Evolutionary conservation across 225 moss, liverwort and hornwort species (phyloP).

Genomic region (Sphagnum tenellum): DNA sequence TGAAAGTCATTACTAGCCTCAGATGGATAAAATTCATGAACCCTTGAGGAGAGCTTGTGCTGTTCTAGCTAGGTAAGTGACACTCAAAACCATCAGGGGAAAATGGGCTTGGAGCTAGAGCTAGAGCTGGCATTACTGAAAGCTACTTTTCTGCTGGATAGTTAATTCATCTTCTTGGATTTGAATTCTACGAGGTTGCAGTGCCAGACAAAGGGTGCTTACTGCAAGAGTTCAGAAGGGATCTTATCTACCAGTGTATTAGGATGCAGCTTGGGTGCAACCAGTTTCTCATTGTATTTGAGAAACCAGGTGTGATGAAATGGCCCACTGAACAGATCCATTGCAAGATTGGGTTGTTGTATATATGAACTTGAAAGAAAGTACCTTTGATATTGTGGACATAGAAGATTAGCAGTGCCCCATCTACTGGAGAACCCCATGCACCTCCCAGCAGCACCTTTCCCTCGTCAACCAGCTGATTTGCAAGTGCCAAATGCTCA

Average conservation of each 20-base stretch:
- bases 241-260: background rate
- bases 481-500: slow-evolving; percentile 27
- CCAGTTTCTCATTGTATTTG: background rate
- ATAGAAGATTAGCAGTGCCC: slow-evolving; percentile 31
- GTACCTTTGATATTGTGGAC: slow-evolving; percentile 30
- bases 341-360: no score
- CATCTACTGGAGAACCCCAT: slow-evolving; percentile 38
- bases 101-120: no score
- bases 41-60: no score
- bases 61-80: no score
- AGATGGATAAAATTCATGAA: no score
- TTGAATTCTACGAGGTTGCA: background rate
- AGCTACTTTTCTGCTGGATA: no score
- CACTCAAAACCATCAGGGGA: no score
- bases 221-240: background rate
- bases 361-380: background rate
- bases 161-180: no score
- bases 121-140: no score
- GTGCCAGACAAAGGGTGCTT: background rate
- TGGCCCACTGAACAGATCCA: background rate
- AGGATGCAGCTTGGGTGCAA: background rate
- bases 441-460: slow-evolving; percentile 38
- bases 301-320: background rate
- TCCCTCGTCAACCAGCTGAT: slow-evolving; percentile 28
- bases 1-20: no score